phyloP scores from a whole-genome alignment of 805 yeast genomes.

The Candida koratica region DNA sequence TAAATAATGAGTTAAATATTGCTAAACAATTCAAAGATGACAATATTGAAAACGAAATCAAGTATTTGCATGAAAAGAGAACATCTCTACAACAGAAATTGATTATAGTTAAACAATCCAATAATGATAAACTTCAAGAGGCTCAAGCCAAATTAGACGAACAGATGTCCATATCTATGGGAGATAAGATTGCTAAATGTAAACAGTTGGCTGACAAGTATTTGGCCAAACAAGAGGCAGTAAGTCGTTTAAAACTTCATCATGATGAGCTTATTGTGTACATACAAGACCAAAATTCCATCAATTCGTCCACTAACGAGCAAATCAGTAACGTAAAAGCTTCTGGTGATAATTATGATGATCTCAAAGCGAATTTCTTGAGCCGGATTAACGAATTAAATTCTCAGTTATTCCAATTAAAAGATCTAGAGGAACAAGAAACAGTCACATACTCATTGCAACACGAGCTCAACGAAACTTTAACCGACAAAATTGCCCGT shows the following conservation, averaged over 20 bases:
- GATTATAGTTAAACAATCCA: background rate
- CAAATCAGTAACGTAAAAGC: slow-evolving; percentile 15
- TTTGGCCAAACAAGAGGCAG: slow-evolving; percentile 1
- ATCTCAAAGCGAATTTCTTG: slow-evolving; percentile 17
- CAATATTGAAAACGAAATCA: slow-evolving; percentile 10
- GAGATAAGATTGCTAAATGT: slow-evolving; percentile 21
- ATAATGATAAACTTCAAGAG: slow-evolving; percentile 17
- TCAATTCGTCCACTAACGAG: slow-evolving; percentile 3
- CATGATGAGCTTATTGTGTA: background rate
- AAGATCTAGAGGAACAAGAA: slow-evolving; percentile 11
- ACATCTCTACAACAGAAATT: slow-evolving; percentile 7
- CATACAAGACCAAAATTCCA: slow-evolving; percentile 6
- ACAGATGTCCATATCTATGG: slow-evolving; percentile 25
- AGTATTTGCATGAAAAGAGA: slow-evolving; percentile 14
- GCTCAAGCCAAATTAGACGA: slow-evolving; percentile 24
- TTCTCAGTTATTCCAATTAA: background rate
- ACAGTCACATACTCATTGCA: background rate
- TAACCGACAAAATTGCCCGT: slow-evolving; percentile 24
- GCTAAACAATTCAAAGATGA: slow-evolving; percentile 25
- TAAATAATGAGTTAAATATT: slow-evolving; percentile 28
- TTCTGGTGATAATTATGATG: slow-evolving; percentile 18
- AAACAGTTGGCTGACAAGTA: slow-evolving; percentile 6
- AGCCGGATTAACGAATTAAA: slow-evolving; percentile 19
- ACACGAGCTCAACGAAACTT: slow-evolving; percentile 10
- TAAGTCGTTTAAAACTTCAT: background rate